These are phyloP conservation scores for Magnaporthales sp. DNA, from an alignment of 2,329 filamentous ascomycete species.

Conservation along the genomic window DNA sequence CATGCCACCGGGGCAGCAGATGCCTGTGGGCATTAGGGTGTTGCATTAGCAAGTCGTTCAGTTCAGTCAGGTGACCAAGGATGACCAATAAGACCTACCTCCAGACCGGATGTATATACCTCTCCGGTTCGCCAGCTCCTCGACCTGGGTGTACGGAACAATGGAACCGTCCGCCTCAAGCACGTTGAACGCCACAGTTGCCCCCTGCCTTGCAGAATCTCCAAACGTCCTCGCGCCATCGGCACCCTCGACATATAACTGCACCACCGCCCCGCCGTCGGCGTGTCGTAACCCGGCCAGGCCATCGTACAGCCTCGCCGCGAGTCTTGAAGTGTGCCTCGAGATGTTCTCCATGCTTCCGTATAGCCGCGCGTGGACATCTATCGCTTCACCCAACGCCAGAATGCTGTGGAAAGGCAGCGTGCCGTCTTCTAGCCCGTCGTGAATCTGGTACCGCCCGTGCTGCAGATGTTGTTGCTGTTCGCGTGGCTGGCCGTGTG, in stretches of 20 bases:
- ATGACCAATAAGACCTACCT: slow-evolving; percentile 17
- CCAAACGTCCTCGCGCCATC: slow-evolving; percentile 29
- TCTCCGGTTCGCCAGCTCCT: slow-evolving; percentile 43
- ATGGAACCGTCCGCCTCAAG: slow-evolving; percentile 40
- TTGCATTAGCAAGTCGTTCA: not conserved
- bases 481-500: not conserved
- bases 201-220: slow-evolving; percentile 44
- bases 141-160: slow-evolving; percentile 50
- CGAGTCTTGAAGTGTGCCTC: slow-evolving; percentile 45
- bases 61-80: not conserved
- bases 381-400: slow-evolving; percentile 50
- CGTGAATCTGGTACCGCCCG: slow-evolving; percentile 41
- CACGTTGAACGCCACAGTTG: slow-evolving; percentile 57
- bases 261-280: slow-evolving; percentile 41
- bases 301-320: slow-evolving; percentile 35
- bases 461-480: slow-evolving; percentile 16
- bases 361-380: slow-evolving; percentile 46
- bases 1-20: slow-evolving; percentile 38
- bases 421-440: slow-evolving; percentile 59
- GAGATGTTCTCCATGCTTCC: slow-evolving; percentile 51
- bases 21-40: slow-evolving; percentile 20
- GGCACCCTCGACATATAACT: slow-evolving; percentile 42
- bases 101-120: slow-evolving; percentile 55
- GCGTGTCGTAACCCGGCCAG: slow-evolving; percentile 39
- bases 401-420: slow-evolving; percentile 57